Evolutionary conservation across 257 asterid species (phyloP), one percentile per base, ranked within the genome.

Genomic region (Solanum clarkiae): DNA sequence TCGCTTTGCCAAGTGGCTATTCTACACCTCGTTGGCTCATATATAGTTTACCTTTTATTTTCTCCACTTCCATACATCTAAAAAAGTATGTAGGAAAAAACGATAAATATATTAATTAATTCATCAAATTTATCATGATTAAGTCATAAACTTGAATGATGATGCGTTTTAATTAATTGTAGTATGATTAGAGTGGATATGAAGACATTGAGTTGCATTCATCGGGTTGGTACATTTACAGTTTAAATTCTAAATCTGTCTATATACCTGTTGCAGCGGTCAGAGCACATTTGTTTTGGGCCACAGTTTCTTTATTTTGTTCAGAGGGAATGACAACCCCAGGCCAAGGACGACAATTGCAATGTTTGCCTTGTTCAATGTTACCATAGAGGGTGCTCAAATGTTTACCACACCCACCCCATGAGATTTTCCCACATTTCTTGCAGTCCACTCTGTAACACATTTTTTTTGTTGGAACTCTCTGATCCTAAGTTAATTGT

Each of bases 311-410:
- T 17, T 91, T 85, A 65, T 20, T 26, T 22, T 81, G 91, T 32
- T 57, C 40, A 26, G 93, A 89, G 75, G 57, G 24, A 45, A 88
- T 85, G 82, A 74, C 90, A 74, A 93, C 91, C 8, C 97, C 96
- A 54, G 98, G 97, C 98, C 98, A 95, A 84, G 95, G 87, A 44
- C 90, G 92, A 87, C 98, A 94, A 89, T 87, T 85, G 90, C 98
- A 94, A 18, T 91, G 98, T 81, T 91, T 92, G 54, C 96, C 97
- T 10, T 90, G 87, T 14, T 91, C 93, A 20, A 93, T 92, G 85
- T 81, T 86, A 45, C 90, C 88, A 86, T 89, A 85, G 6, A 92
- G 71, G 17, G 89, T 85, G 83, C 15, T 80, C 87, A 92, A 86
- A 85, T 93, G 98, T 49, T 91, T 56, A 55, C 97, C 98, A 57